Evolutionary conservation across 1,139 yeast species (phyloP), one percentile per base, ranked within the genome.

Genomic region (Suhomyces chickasaworum): DNA sequence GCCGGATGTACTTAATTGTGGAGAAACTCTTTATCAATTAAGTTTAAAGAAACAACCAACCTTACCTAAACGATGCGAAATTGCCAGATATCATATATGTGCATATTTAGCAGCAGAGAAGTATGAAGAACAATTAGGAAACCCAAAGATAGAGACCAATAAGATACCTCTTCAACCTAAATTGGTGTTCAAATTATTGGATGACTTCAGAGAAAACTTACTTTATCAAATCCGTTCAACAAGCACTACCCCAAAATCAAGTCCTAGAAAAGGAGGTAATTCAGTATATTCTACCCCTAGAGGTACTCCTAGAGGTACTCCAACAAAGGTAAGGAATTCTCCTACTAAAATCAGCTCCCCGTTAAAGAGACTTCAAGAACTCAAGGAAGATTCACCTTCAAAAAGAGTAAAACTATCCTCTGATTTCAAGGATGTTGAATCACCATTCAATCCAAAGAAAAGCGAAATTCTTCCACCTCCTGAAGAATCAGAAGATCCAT

Each of bases 51-150:
- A 77, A 52, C 70, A 75, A 46, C 71, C 76, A 25, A 63, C 77
- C 5, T 71, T 80, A 36, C 68, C 73, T 5, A 74, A 75, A 27
- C 71, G 71, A 32, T 77, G 80, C 42, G 90, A 85, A 53, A 69
- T 78, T 2, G 89, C 87, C 1, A 67, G 91, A 39, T 76, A 76
- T 49, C 90, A 85, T 57, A 61, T 86, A 13, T 82, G 89, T 61
- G 86, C 89, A 2, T 80, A 69, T 50, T 61, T 84, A 25, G 83
- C 87, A 0, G 75, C 77, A 10, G 84, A 81, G 49, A 72, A 72
- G 53, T 73, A 78, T 41, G 67, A 67, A 18, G 65, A 68, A n/a
- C 63, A 63, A 33, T 65, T 76, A 31, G 61, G 69, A 12, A 64
- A 81, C 9, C 79, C 83, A 0, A 71, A 66, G 4, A 82, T 86